These are phyloP conservation scores for Marsdenia floribunda DNA, from an alignment of 257 asterid genomes.

Conservation along the genomic window DNA sequence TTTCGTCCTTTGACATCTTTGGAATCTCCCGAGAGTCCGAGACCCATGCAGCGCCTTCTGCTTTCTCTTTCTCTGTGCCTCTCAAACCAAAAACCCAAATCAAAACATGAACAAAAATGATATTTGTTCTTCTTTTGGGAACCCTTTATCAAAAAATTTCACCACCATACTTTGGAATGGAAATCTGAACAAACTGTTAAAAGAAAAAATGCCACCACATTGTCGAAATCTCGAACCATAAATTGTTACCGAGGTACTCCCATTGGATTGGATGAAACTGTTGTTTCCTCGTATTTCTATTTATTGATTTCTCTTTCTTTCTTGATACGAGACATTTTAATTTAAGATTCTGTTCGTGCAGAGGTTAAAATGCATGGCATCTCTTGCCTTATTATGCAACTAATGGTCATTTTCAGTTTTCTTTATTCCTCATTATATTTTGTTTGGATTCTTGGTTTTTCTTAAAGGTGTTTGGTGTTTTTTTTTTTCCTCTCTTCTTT, in stretches of 20 bases:
- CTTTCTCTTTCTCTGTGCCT: constrained; percentile 9
- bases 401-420: no score
- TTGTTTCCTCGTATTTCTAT: not conserved
- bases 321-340: not conserved
- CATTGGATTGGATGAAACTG: not conserved
- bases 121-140: constrained; percentile 16
- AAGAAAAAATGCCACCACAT: not conserved
- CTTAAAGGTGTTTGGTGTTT: not conserved
- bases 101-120: constrained; percentile 11
- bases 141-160: not conserved
- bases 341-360: not conserved
- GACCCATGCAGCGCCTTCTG: constrained; percentile 29
- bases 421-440: not conserved
- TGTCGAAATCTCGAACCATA: not conserved
- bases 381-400: not conserved
- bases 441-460: not conserved
- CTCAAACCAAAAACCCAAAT: constrained; percentile 4
- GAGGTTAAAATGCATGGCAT: not conserved
- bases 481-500: no score
- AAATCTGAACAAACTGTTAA: constrained; percentile 12
- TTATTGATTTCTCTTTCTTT: not conserved
- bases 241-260: not conserved
- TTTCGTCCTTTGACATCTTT: constrained; percentile 8
- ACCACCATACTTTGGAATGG: not conserved
- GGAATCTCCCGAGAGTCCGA: constrained; percentile 37